Evolutionary conservation across 768 basidiomycete species (phyloP), one percentile per base, ranked within the genome.

Genomic region (Boletus bicolor): DNA sequence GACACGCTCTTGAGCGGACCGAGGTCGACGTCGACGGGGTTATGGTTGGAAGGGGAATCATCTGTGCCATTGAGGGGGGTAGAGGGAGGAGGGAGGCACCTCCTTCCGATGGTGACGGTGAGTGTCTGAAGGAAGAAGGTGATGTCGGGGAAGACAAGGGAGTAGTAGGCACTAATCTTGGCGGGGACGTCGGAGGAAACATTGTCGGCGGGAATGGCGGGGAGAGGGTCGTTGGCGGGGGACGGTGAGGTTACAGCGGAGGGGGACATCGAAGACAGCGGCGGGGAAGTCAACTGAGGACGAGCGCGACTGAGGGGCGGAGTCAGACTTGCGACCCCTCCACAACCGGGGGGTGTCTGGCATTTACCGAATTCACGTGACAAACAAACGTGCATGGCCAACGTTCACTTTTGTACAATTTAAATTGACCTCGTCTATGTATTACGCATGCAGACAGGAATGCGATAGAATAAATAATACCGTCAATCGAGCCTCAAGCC

Each of bases 61-160:
- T 88, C 85, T 4, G 80, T 72, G n/a, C 54, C 55, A 10, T 83
- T 79, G 44, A 69, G 73, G 12, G 76, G 68, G 19, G 78, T 64
- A 19, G 88, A 85, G 1, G 86, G 77, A 3, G 82, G 77, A 12
- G 85, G 84, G 32, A 82, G 81, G 68, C 90, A 92, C 60, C 93
- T 83, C 42, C 97, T 84, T 41, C 97, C 97, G 71, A 99, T 95
- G 55, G 93, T 93, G 63, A 97, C 89, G 39, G 84, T 86, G 60
- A 97, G 86, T 21, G 93, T 98, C 76, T 97, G 91, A 54, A 99
- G 89, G 78, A 95, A 99, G 76, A 97, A 98, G 53, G 92, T 92
- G 75, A 94, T 95, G 70, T 87, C 84, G 34, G 91, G 91, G 69
- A 97, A 97, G 71, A 93, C 90, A 55, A 96, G 87, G 69, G 87